These are phyloP conservation scores for Parasarocladium wereldwijsianum DNA, from an alignment of 2,329 filamentous ascomycete species.

Conservation along the genomic window DNA sequence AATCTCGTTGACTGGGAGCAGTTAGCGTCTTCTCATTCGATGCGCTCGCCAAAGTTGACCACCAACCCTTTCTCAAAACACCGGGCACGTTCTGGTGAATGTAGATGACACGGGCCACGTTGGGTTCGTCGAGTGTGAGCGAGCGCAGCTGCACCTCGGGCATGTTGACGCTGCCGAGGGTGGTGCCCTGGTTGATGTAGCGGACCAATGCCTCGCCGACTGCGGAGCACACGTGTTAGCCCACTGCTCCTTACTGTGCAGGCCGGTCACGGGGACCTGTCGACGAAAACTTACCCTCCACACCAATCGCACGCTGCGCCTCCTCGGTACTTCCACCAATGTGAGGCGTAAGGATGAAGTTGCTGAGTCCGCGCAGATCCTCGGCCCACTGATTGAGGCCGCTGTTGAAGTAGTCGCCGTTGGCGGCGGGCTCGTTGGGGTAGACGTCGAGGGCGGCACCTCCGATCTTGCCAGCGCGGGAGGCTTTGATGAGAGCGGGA, in stretches of 20 bases:
- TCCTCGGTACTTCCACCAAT: constrained; percentile 97
- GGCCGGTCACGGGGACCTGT: too few relatives aligned
- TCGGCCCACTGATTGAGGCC: constrained; percentile 72
- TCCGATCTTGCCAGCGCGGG: constrained; percentile 73
- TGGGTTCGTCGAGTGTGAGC: constrained; percentile 76
- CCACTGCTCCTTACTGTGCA: not conserved
- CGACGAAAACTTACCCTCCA: constrained; percentile 63
- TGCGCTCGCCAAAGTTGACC: too few relatives aligned
- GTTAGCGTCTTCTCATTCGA: not conserved
- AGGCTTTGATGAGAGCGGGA: constrained; percentile 74
- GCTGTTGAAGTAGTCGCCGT: constrained; percentile 88
- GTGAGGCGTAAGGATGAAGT: constrained; percentile 90
- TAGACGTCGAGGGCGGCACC: constrained; percentile 96
- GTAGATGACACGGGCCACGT: constrained; percentile 87
- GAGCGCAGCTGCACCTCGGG: constrained; percentile 87
- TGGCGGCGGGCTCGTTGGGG: constrained; percentile 82
- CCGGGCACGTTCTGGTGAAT: constrained; percentile 95
- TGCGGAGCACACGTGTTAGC: constrained; percentile 13
- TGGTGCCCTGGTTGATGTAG: constrained; percentile 92
- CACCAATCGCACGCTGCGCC: constrained; percentile 87
- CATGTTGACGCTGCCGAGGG: constrained; percentile 85
- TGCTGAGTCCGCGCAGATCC: constrained; percentile 72
- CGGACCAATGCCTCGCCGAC: constrained; percentile 76
- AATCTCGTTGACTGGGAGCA: constrained; percentile 68
- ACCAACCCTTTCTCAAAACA: constrained; percentile 66